Evolutionary conservation across 805 yeast genomes (phyloP).

Genomic region (Lachancea cidri): DNA sequence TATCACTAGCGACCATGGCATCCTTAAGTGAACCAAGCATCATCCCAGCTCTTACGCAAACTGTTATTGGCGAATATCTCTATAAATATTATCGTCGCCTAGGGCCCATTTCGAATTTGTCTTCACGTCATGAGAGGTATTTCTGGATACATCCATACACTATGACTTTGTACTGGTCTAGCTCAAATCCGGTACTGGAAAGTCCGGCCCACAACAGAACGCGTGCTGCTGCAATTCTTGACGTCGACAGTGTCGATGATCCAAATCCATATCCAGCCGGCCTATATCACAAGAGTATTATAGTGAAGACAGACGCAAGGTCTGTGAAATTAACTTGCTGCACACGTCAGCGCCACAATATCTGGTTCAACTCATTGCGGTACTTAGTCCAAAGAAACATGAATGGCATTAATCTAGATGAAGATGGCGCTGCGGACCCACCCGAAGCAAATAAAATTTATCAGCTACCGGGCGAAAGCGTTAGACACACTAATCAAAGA

Average conservation of each 20-base stretch:
- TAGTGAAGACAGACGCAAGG: slow-evolving; percentile 64
- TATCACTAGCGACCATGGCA: slow-evolving; percentile 48
- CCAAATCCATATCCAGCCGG: slow-evolving; percentile 88
- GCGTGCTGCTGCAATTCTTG: slow-evolving; percentile 71
- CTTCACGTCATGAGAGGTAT: slow-evolving; percentile 81
- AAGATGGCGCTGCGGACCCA: slow-evolving; percentile 36
- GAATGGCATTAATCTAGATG: slow-evolving; percentile 50
- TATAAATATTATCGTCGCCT: slow-evolving; percentile 77
- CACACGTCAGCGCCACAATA: slow-evolving; percentile 78
- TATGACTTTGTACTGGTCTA: slow-evolving; percentile 85
- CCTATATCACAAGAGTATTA: slow-evolving; percentile 74
- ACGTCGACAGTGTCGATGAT: slow-evolving; percentile 77
- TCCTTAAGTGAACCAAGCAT: slow-evolving; percentile 65
- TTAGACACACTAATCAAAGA: slow-evolving; percentile 14
- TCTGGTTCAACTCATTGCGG: slow-evolving; percentile 82
- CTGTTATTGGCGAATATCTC: slow-evolving; percentile 87
- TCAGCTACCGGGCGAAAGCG: slow-evolving; percentile 21
- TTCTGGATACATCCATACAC: slow-evolving; percentile 98
- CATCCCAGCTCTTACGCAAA: slow-evolving; percentile 84
- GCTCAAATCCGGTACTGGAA: slow-evolving; percentile 67
- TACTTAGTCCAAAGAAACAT: slow-evolving; percentile 64
- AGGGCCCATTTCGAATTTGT: slow-evolving; percentile 64
- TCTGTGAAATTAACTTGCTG: slow-evolving; percentile 80
- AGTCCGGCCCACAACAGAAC: slow-evolving; percentile 65
- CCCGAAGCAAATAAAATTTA: slow-evolving; percentile 31